Evolutionary conservation across 768 basidiomycete species (phyloP).

Genomic region (Amanita pseudoporphyria): DNA sequence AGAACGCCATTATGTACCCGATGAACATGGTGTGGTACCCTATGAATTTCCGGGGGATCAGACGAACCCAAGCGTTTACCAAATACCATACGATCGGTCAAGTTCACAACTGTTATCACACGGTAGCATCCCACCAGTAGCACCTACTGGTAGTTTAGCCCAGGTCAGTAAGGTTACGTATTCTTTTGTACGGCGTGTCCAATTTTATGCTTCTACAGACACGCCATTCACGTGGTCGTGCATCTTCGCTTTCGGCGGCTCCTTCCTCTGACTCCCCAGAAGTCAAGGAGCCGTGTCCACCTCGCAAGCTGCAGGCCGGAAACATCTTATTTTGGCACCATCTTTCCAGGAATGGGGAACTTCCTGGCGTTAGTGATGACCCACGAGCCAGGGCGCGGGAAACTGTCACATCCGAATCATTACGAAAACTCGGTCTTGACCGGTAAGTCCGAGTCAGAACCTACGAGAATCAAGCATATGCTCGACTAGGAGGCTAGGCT

Average conservation of each 20-base stretch:
- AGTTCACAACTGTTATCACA: not conserved
- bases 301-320: conserved; percentile 40
- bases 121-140: not conserved
- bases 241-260: conserved; percentile 10
- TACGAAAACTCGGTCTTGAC: conserved; percentile 20
- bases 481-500: no score
- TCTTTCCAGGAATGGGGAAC: conserved; percentile 60
- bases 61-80: not conserved
- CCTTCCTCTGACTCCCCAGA: conserved; percentile 22
- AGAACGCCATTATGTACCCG: conserved; percentile 53
- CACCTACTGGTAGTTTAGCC: not conserved
- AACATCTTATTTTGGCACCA: conserved; percentile 73
- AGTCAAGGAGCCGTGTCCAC: conserved; percentile 28
- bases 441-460: conserved; percentile 16
- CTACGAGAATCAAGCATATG: no score
- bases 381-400: conserved; percentile 35
- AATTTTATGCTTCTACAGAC: conserved; percentile 7
- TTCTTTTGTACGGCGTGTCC: conserved; percentile 8
- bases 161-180: not conserved
- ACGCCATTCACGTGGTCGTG: conserved; percentile 19
- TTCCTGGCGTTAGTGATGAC: conserved; percentile 59
- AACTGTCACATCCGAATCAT: conserved; percentile 10
- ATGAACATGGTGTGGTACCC: conserved; percentile 54
- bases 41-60: conserved; percentile 18
- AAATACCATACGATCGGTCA: not conserved